Conservation (phyloP, 345 rosid species). For the Populus pruinosa region DNA sequence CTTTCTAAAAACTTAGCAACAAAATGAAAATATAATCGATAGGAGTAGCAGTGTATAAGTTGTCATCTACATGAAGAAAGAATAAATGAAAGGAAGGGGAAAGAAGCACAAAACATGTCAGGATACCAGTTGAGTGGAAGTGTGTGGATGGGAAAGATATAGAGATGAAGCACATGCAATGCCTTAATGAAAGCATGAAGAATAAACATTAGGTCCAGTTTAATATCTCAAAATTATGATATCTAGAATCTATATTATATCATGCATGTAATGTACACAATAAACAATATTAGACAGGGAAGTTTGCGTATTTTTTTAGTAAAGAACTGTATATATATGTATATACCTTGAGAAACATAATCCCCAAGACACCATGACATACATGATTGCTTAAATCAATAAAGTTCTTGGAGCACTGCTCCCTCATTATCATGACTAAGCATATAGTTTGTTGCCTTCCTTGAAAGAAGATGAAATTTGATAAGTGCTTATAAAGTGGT, state of each 20-base stretch:
- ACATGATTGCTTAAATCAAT: slow-evolving; percentile 78
- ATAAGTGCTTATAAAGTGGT: background rate
- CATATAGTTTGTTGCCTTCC: slow-evolving; percentile 52
- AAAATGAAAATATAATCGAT: slow-evolving; percentile 82
- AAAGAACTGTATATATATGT: background rate
- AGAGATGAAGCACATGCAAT: too few relatives aligned
- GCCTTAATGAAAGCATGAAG: too few relatives aligned
- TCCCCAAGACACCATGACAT: slow-evolving; percentile 93
- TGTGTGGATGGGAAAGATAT: too few relatives aligned
- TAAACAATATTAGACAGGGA: background rate
- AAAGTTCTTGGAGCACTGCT: slow-evolving; percentile 61
- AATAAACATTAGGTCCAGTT: too few relatives aligned
- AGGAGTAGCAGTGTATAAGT: slow-evolving; percentile 66
- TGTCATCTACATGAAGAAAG: slow-evolving; percentile 50
- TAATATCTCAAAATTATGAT: too few relatives aligned
- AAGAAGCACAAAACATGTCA: slow-evolving; percentile 1
- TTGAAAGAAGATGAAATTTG: slow-evolving; percentile 26
- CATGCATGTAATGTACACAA: too few relatives aligned
- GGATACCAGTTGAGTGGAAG: background rate
- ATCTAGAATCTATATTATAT: too few relatives aligned
- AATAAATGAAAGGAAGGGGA: background rate
- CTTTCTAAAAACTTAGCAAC: slow-evolving; percentile 77
- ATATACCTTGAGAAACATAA: slow-evolving; percentile 66
- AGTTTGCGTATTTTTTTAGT: background rate
- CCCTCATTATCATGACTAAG: slow-evolving; percentile 26